Percentiles rank a stretch among this genome's conserved stretches.
Evolutionary conservation across 2,329 filamentous ascomycete species (phyloP).

Genomic region (Penicillium expansum): DNA sequence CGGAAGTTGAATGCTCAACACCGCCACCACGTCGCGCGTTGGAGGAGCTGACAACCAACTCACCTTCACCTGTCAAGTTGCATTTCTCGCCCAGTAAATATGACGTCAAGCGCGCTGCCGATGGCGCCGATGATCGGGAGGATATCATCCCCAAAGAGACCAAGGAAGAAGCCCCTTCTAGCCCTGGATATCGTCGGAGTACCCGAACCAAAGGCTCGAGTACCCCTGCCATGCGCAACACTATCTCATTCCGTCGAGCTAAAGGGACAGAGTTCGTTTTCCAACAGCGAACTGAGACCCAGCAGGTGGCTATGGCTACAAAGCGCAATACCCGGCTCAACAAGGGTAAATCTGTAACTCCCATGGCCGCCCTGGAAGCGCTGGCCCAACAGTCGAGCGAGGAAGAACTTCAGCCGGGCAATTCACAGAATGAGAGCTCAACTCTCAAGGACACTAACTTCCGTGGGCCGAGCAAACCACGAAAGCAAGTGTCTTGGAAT

Average conservation of each 20-base stretch:
- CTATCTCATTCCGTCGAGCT: conserved; percentile 43
- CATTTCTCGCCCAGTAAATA: conserved; percentile 31
- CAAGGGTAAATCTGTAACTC: conserved; percentile 38
- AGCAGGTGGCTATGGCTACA: conserved; percentile 43
- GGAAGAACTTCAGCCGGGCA: conserved; percentile 1
- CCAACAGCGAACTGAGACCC: conserved; percentile 40
- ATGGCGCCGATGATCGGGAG: conserved; percentile 12
- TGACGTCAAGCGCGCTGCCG: conserved; percentile 2
- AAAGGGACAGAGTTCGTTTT: conserved; percentile 48
- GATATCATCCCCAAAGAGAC: conserved; percentile 16
- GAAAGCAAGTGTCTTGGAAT: conserved; percentile 40
- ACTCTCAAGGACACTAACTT: conserved; percentile 5
- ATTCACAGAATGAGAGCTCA: conserved; percentile 2
- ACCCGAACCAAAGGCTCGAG: conserved; percentile 31
- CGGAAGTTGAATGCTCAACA: conserved; percentile 26
- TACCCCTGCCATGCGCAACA: conserved; percentile 33
- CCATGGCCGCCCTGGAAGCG: conserved; percentile 30
- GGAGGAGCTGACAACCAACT: conserved; percentile 40
- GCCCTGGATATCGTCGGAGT: conserved; percentile 37
- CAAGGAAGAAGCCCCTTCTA: conserved; percentile 25
- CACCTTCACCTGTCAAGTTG: conserved; percentile 37
- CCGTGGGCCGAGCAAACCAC: conserved; percentile 9
- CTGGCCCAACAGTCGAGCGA: conserved; percentile 21
- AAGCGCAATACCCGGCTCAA: conserved; percentile 45
- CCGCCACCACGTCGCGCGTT: conserved; percentile 36